A percentile compares a stretch with the other conserved stretches of the same genome.
Evolutionary conservation across 1,284 basidiomycete species (phyloP).

Genomic region (Ceratobasidium sp.): DNA sequence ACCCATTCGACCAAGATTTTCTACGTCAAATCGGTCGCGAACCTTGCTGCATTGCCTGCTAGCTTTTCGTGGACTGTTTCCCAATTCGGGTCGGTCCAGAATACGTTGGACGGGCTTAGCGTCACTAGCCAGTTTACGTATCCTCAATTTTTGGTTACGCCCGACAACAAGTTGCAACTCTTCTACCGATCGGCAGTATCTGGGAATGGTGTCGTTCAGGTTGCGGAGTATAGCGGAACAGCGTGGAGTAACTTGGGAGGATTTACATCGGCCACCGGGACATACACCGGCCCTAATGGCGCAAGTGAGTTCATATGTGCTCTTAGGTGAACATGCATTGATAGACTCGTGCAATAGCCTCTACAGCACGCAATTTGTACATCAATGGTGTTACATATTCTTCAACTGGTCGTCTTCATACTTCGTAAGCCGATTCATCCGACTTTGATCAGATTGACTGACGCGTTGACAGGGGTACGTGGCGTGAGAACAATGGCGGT

Average conservation of each 20-base stretch:
- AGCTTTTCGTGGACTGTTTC: constrained; percentile 38
- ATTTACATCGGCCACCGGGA: constrained; percentile 39
- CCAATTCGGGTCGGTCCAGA: constrained; percentile 34
- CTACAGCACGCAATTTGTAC: constrained; percentile 36
- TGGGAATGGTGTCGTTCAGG: constrained; percentile 37
- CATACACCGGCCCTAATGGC: constrained; percentile 39
- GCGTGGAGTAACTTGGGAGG: constrained; percentile 39
- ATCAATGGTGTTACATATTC: constrained; percentile 42
- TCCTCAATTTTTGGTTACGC: constrained; percentile 41
- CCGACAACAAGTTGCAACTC: constrained; percentile 40
- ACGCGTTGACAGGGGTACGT: constrained; percentile 33
- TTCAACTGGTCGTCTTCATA: constrained; percentile 36
- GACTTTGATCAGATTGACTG: neutral
- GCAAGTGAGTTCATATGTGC: constrained; percentile 14
- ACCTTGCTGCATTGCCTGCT: constrained; percentile 31
- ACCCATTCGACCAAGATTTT: constrained; percentile 34
- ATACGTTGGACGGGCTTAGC: constrained; percentile 35
- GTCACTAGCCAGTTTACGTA: constrained; percentile 40
- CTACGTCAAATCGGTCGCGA: constrained; percentile 37
- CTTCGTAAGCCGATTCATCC: constrained; percentile 13
- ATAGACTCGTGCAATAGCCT: neutral
- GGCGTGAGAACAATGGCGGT: constrained; percentile 39
- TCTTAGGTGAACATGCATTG: neutral
- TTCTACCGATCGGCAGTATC: constrained; percentile 37
- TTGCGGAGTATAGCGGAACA: constrained; percentile 34